Conservation (phyloP, 164 flowering plant species). For the Sedum album region DNA sequence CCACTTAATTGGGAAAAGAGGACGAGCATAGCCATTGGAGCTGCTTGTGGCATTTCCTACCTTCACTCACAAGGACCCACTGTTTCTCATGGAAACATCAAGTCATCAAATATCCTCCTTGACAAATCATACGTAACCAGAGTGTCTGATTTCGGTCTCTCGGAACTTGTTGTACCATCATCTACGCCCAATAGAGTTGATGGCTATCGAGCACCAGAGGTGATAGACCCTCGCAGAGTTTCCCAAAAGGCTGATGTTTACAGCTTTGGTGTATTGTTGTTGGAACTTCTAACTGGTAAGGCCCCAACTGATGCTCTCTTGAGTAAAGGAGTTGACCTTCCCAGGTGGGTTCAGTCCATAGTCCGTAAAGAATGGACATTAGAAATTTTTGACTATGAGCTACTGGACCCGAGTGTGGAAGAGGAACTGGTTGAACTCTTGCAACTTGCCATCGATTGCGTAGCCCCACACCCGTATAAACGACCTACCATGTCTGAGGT, state of each 20-base stretch:
- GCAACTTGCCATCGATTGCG: slow-evolving; percentile 73
- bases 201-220: slow-evolving; percentile 88
- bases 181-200: slow-evolving; percentile 48
- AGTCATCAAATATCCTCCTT: slow-evolving; percentile 75
- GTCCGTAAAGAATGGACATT: slow-evolving; percentile 84
- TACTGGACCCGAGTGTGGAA: slow-evolving; percentile 57
- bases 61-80: slow-evolving; percentile 55
- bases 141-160: slow-evolving; percentile 70
- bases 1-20: slow-evolving; percentile 72
- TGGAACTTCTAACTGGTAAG: slow-evolving; percentile 82
- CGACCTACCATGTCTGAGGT: slow-evolving; percentile 46
- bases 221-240: slow-evolving; percentile 60
- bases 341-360: slow-evolving; percentile 83
- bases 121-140: slow-evolving; percentile 47
- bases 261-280: slow-evolving; percentile 77
- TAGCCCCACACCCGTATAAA: slow-evolving; percentile 43
- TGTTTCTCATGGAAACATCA: slow-evolving; percentile 70
- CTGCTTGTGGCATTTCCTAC: slow-evolving; percentile 67
- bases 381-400: slow-evolving; percentile 78
- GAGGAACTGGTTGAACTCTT: slow-evolving; percentile 85
- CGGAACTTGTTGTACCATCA: slow-evolving; percentile 59
- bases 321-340: slow-evolving; percentile 75
- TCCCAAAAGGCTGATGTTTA: slow-evolving; percentile 87
- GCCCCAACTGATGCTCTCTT: slow-evolving; percentile 65
- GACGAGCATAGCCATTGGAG: slow-evolving; percentile 60